Evolutionary conservation across 1,284 basidiomycete genomes (phyloP), one percentile per base, ranked within the genome.

Genomic region (Fistulina hepatica): DNA sequence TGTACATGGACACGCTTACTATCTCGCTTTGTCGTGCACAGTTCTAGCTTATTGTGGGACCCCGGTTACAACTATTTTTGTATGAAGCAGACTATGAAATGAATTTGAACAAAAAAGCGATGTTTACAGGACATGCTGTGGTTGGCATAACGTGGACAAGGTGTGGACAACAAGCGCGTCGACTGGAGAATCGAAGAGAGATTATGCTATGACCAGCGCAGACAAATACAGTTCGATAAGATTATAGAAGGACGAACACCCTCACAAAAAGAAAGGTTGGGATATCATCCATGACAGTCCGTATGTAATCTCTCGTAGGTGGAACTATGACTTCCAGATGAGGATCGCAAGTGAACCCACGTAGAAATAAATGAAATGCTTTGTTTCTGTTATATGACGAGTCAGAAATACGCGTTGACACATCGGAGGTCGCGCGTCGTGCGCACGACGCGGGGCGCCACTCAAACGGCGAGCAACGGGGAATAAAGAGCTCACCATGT

Each of bases 321-420:
- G n/a, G 20, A 38, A 61, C 65, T 65, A 88, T 65, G 86, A 91
- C 67, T 92, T 93, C 90, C 90, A 94, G 63, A 94, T 81, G 59
- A 94, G 78, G 62, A 94, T 76, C 43, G 90, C 90, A 47, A 91
- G 78, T 24, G 77, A 68, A 40, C 86, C 88, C 55, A 93, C 71
- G 69, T 93, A 93, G 65, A 93, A 93, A 71, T 94, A 95, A 65
- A 95, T 91, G 65, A 95, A 95, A 59, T 94, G 84, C 60, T 91
- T 92, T 47, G 90, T 91, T 74, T 94, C 90, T 93, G 63, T 17
- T 37, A 33, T 40, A 37, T 44, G 39, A 36, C 28, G 35, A 30
- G 23, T 30, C 15, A 36, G 47, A 44, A 35, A 42, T 39, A 36
- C 40, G 23, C 27, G 34, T 32, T 32, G 34, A 44, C 47, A 48